Conservation (phyloP, 441 rosid species). For the Theobroma grandiflorum region DNA sequence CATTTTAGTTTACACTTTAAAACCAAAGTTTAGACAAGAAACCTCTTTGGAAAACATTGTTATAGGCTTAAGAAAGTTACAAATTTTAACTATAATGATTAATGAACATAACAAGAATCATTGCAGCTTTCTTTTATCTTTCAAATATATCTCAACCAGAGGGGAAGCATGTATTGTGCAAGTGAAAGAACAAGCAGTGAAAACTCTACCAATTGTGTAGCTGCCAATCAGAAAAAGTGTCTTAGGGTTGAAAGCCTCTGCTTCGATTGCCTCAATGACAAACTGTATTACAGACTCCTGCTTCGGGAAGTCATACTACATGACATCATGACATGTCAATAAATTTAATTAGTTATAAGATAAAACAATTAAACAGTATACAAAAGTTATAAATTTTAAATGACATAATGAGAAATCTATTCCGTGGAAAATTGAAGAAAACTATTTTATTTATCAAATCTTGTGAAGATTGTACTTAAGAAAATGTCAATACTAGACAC, state of each 20-base stretch:
- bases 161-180: not conserved
- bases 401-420: constrained; percentile 4
- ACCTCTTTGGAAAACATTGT: not conserved
- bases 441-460: not conserved
- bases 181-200: constrained; percentile 17
- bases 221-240: constrained; percentile 93
- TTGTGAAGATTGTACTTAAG: not conserved
- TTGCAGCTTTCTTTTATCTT: not conserved
- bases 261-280: constrained; percentile 95
- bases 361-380: not conserved
- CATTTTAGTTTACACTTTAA: not conserved
- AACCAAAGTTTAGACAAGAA: not conserved
- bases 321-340: constrained; percentile 28
- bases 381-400: not conserved
- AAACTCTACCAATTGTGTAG: constrained; percentile 81
- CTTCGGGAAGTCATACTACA: constrained; percentile 95
- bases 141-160: not conserved
- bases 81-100: not conserved
- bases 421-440: constrained; percentile 1
- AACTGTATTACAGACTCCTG: constrained; percentile 94
- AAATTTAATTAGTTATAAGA: not conserved
- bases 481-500: not conserved
- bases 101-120: not conserved
- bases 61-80: not conserved
- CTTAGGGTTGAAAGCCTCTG: constrained; percentile 88